A percentile compares a stretch with the other conserved stretches of the same genome.
These are phyloP conservation scores for Symbiodinium pilosum DNA, from an alignment of 73 alveolate genomes.

Conservation along the genomic window DNA sequence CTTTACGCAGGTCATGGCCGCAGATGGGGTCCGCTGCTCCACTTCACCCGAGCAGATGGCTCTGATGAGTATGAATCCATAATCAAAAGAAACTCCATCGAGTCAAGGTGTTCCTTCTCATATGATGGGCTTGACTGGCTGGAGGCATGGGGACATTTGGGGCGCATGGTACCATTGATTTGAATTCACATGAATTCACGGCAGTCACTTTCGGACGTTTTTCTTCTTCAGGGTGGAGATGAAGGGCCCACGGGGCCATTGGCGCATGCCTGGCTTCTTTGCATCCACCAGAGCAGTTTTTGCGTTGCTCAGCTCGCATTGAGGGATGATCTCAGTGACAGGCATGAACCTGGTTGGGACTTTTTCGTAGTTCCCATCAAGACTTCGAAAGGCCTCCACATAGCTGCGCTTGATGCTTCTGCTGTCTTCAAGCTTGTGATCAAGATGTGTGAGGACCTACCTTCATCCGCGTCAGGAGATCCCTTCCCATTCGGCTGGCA, in stretches of 20 bases:
- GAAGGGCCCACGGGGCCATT: background rate
- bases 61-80: too few species aligned
- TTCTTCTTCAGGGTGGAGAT: background rate
- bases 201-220: too few species aligned
- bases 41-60: background rate
- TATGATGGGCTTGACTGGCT: slow-evolving; percentile 6
- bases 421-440: background rate
- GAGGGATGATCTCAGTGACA: too few species aligned
- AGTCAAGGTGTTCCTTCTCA: background rate
- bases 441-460: too few species aligned
- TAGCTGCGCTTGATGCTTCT: too few species aligned
- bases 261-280: background rate
- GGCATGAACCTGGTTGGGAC: slow-evolving; percentile 12
- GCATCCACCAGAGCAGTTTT: background rate
- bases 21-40: background rate
- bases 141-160: background rate
- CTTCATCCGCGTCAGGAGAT: background rate
- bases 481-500: slow-evolving; percentile 4
- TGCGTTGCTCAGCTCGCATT: background rate
- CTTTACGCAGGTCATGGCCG: background rate
- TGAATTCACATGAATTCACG: too few species aligned
- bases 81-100: too few species aligned
- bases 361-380: background rate
- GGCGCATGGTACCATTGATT: too few species aligned
- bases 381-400: background rate